Percentiles rank a stretch among this genome's conserved stretches.
These are phyloP conservation scores for Lepiota venenata DNA, from an alignment of 768 basidiomycete genomes.

Conservation along the genomic window DNA sequence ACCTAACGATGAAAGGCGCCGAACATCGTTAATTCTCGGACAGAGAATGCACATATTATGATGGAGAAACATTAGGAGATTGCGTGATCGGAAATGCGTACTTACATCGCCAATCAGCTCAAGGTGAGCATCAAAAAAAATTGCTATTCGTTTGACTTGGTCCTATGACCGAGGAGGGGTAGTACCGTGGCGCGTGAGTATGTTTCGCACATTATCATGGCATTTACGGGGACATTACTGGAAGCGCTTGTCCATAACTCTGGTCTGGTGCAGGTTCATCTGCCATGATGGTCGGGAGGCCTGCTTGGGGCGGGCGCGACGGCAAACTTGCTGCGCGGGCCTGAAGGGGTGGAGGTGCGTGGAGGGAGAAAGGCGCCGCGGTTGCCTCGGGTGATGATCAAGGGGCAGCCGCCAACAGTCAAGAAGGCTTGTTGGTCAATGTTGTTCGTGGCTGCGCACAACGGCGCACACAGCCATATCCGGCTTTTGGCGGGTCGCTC, in stretches of 20 bases:
- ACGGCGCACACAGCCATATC: constrained; percentile 3
- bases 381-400: constrained; percentile 10
- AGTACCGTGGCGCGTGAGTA: background rate
- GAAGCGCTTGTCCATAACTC: constrained; percentile 51
- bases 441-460: background rate
- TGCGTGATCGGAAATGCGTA: background rate
- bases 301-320: background rate
- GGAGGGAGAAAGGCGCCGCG: constrained; percentile 3
- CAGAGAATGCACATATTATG: background rate
- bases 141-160: constrained; percentile 63
- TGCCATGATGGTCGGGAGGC: constrained; percentile 7
- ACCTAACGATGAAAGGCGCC: constrained; percentile 38
- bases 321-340: background rate
- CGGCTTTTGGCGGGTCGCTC: background rate
- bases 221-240: constrained; percentile 34
- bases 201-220: background rate
- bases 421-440: background rate
- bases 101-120: constrained; percentile 63
- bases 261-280: constrained; percentile 9
- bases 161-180: constrained; percentile 42
- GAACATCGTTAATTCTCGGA: background rate
- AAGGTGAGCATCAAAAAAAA: constrained; percentile 61
- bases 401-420: constrained; percentile 3
- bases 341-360: constrained; percentile 1
- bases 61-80: background rate